Evolutionary conservation across 768 basidiomycete genomes (phyloP), one percentile per base, ranked within the genome.

Genomic region (Naganishia friedmannii): DNA sequence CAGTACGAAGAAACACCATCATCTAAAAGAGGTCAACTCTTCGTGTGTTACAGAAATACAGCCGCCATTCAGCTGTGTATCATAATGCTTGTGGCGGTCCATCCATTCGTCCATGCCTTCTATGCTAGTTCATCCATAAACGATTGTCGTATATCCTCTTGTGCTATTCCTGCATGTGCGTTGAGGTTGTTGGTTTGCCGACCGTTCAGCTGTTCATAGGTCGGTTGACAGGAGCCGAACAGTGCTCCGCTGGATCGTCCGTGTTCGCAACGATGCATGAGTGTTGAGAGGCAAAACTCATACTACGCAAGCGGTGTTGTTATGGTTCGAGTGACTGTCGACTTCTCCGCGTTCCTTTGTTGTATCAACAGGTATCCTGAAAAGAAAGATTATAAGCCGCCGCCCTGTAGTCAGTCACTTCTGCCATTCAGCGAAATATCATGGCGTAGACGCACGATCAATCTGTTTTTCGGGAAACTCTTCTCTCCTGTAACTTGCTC

Each of bases 401-500:
- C 19, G 7, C 3, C n/a, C 15, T 3, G 12, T 7, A 26, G 48
- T 34, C 54, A 55, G 32, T 55, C 29, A 17, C 3, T 23, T 51
- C 53, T 4, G 26, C 26, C 54, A 29, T 1, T n/a, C 8, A 6
- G 15, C 42, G 23, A 4, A 3, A 29, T 7, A 21, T 29, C 6
- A 13, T 23, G 6, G 12, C 23, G 57, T 23, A 28, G 21, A 57
- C 70, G 12, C 29, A 71, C 70, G 19, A 71, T 66, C 45, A 71
- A 51, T 65, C 58, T 53, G 66, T 72, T 72, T 42, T 72, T 72
- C 17, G 71, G 71, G 53, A 55, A 55, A 37, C 58, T 39, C 21
- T 23, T 37, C 21, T 67, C 70, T 19, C 54, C 67, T 5, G 51
- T 72, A 21, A 63, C 67, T 69, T 72, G 67, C 21, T 72, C 71